These are phyloP conservation scores for Jaapia argillacea DNA, from an alignment of 768 basidiomycete genomes.

Conservation along the genomic window DNA sequence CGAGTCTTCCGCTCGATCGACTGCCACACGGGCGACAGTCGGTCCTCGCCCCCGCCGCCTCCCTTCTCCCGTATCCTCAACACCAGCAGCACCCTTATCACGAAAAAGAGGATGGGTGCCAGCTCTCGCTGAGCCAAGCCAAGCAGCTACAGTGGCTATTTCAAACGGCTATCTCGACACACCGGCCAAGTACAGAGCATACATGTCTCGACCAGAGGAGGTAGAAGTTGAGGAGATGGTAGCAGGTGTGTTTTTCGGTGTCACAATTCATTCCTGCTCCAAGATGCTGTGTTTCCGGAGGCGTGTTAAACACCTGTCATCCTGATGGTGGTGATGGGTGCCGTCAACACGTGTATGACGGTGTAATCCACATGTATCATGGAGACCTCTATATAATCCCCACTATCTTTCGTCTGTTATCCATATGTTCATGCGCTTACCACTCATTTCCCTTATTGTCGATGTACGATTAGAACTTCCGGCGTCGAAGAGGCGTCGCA, in stretches of 20 bases:
- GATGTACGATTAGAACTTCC: slow-evolving; percentile 48
- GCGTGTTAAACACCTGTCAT: neutral
- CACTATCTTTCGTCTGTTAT: slow-evolving; percentile 8
- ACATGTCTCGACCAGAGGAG: slow-evolving; percentile 21
- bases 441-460: slow-evolving; percentile 12
- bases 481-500: slow-evolving; percentile 70
- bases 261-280: neutral
- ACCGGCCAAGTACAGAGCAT: slow-evolving; percentile 51
- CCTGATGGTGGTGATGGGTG: neutral
- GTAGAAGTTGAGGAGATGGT: slow-evolving; percentile 36
- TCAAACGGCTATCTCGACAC: slow-evolving; percentile 63
- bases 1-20: neutral
- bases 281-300: neutral
- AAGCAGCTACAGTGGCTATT: slow-evolving; percentile 37
- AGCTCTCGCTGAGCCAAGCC: slow-evolving; percentile 42
- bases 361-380: neutral
- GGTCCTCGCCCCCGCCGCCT: neutral
- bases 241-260: slow-evolving; percentile 24
- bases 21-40: neutral
- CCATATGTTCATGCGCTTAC: slow-evolving; percentile 11
- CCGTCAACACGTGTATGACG: neutral
- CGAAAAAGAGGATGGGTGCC: slow-evolving; percentile 73
- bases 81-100: slow-evolving; percentile 30
- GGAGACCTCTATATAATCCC: neutral
- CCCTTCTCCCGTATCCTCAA: slow-evolving; percentile 22